phyloP scores from a whole-genome alignment of 306 rosid species.

The Vicia sativa region DNA sequence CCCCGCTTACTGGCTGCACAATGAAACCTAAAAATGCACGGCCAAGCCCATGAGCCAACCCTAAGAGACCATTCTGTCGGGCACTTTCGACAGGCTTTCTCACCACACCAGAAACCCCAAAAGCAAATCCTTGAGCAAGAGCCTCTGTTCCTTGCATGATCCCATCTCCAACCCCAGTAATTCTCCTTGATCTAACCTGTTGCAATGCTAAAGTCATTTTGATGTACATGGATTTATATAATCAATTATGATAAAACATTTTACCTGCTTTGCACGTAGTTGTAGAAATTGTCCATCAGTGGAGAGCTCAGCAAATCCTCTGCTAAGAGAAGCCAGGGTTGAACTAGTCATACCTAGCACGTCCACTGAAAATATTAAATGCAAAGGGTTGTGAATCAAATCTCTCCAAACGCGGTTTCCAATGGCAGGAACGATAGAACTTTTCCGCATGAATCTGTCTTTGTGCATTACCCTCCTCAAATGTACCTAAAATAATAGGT shows the following conservation, averaged over 20 bases:
- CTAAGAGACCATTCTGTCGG: constrained; percentile 86
- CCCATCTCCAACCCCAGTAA: constrained; percentile 97
- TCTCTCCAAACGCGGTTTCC: constrained; percentile 96
- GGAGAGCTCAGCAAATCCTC: constrained; percentile 96
- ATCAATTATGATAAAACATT: constrained; percentile 15
- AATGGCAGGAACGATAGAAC: constrained; percentile 82
- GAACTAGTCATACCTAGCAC: constrained; percentile 99
- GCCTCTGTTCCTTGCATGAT: constrained; percentile 96
- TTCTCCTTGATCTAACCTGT: constrained; percentile 92
- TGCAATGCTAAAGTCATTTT: constrained; percentile 42
- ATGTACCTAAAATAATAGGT: constrained; percentile 70
- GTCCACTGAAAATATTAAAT: constrained; percentile 88
- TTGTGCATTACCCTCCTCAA: constrained; percentile 93
- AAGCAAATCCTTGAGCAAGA: constrained; percentile 94
- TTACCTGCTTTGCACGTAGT: constrained; percentile 94
- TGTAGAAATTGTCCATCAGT: constrained; percentile 94
- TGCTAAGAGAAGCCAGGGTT: constrained; percentile 90
- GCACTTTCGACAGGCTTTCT: constrained; percentile 96
- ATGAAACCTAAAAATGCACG: constrained; percentile 88
- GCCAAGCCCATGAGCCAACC: constrained; percentile 94
- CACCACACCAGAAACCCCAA: constrained; percentile 92
- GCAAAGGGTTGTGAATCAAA: constrained; percentile 92
- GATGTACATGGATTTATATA: constrained; percentile 16
- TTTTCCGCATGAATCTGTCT: constrained; percentile 94
- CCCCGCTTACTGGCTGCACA: constrained; percentile 97